Evolutionary conservation across 306 rosid species (phyloP).

Genomic region (Quercus engelmannii): DNA sequence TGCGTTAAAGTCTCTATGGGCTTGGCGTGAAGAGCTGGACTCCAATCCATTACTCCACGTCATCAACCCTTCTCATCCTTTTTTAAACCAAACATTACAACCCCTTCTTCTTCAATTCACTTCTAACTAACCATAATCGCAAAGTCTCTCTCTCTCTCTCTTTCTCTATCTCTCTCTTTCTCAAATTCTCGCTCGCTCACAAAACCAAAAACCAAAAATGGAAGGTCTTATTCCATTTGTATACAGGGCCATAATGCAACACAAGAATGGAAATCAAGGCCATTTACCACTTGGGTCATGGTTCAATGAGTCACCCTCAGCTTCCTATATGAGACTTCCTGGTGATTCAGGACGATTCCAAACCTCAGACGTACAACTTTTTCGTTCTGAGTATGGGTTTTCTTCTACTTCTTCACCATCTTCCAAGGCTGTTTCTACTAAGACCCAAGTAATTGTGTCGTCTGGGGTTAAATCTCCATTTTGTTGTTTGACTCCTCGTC

Average conservation of each 20-base stretch:
- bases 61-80: conserved; percentile 25
- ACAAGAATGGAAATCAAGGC: conserved; percentile 54
- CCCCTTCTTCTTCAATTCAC: conserved; percentile 27
- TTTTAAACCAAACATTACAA: conserved; percentile 25
- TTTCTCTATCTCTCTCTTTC: neutral
- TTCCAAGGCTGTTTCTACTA: conserved; percentile 23
- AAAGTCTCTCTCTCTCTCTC: conserved; percentile 14
- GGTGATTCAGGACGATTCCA: conserved; percentile 49
- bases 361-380: conserved; percentile 29
- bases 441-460: conserved; percentile 40
- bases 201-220: conserved; percentile 29
- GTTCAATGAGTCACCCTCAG: conserved; percentile 67
- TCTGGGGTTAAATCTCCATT: conserved; percentile 62
- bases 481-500: conserved; percentile 40
- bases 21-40: conserved; percentile 62
- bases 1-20: conserved; percentile 44
- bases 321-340: conserved; percentile 52
- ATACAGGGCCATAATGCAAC: conserved; percentile 68
- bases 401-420: conserved; percentile 38
- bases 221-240: conserved; percentile 93
- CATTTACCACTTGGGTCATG: conserved; percentile 40
- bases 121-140: conserved; percentile 3
- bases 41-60: conserved; percentile 59
- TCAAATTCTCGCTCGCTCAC: neutral
- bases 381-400: conserved; percentile 19